phyloP scores from a whole-genome alignment of 2,329 filamentous ascomycete species.

The Ceratocystis ficicola region DNA sequence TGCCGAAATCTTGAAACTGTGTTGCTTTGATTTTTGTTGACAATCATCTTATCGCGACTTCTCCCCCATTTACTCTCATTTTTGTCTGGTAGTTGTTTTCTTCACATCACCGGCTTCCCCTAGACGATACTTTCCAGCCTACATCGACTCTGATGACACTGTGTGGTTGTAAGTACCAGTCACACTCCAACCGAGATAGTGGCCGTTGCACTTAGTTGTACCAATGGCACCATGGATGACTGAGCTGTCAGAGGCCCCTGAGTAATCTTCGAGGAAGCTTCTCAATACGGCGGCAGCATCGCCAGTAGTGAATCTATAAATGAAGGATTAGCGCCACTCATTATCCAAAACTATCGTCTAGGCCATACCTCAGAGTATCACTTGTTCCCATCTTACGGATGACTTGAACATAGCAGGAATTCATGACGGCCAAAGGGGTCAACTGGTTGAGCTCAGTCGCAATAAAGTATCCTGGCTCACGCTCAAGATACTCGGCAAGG shows the following conservation, averaged over 20 bases:
- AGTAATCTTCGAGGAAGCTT: neutral
- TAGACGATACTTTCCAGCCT: neutral
- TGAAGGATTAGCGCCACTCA: neutral
- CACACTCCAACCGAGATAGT: conserved; percentile 13
- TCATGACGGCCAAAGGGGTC: conserved; percentile 10
- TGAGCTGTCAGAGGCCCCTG: neutral
- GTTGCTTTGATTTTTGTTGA: neutral
- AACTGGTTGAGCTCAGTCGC: conserved; percentile 10
- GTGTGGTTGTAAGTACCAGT: conserved; percentile 15
- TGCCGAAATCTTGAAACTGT: neutral
- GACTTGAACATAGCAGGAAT: conserved; percentile 14
- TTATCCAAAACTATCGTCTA: neutral
- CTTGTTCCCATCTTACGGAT: conserved; percentile 9
- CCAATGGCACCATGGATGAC: conserved; percentile 7
- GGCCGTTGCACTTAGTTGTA: conserved; percentile 4
- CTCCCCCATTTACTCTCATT: neutral
- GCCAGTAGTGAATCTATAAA: conserved; percentile 8
- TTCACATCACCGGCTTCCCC: neutral
- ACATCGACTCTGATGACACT: neutral
- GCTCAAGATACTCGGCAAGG: conserved; percentile 3
- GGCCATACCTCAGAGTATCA: neutral
- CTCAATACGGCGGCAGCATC: conserved; percentile 8
- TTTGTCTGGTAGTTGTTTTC: no score
- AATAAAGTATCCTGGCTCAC: conserved; percentile 15
- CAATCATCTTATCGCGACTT: neutral